Evolutionary conservation across 768 basidiomycete species (phyloP), one percentile per base, ranked within the genome.

Genomic region (Guyanaporus albipodus): DNA sequence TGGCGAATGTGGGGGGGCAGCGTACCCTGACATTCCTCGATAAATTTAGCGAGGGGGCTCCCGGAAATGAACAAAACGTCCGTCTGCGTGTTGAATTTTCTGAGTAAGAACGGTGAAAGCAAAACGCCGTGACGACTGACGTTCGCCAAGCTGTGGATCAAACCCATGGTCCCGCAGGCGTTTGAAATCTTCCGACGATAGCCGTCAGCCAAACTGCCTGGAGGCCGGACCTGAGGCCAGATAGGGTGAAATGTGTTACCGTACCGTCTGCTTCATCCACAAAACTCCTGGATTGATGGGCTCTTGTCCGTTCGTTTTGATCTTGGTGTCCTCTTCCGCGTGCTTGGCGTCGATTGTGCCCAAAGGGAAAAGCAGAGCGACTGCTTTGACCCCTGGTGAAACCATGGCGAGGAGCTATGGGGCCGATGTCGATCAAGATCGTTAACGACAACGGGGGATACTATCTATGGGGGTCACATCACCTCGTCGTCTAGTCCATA

Each of bases 241-340:
- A n/a, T n/a, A 5, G 2, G 23, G 37, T 12, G 3, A 36, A 24
- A 33, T 10, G 60, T 76, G 26, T n/a, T n/a, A n/a, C n/a, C n/a
- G n/a, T 46, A 90, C 91, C 42, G 87, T 95, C 64, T 96, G 93
- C 64, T 91, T 91, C 70, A 95, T 90, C 77, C 82, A 96, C 55
- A 93, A 70, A 5, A 95, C 68, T 0, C 79, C 80, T 6, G 78
- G 75, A 55, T 89, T 82, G 4, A 88, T 58, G 0, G 68, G 63
- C 9, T 66, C 70, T 44, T 73, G 70, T 6, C 63, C 80, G 34
- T 73, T 71, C 12, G 63, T 65, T 22, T 65, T 65, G 38, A 87
- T 75, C 54, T 64, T 61, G 34, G 66, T 67, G 53, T 92, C 90
- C 51, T 91, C 87, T 36, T 71, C 68, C 33, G 71, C 70, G 34